A percentile compares a stretch with the other conserved stretches of the same genome.
These are phyloP conservation scores for Aspergillus calidoustus DNA, from an alignment of 2,329 filamentous ascomycete species.

Conservation along the genomic window DNA sequence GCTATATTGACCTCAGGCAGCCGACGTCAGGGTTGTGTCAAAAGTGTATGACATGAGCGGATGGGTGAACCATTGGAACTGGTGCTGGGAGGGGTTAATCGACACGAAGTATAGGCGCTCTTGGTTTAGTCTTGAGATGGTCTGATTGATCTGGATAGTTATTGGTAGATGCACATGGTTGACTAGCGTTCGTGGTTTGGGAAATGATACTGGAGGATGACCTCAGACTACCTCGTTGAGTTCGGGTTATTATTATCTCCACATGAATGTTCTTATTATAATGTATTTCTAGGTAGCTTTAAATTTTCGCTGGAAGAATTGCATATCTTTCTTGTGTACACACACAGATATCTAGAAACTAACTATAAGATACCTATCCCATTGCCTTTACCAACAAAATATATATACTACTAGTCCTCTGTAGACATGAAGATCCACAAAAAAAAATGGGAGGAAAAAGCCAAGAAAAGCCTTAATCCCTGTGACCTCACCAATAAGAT, in stretches of 20 bases:
- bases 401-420: no score
- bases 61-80: background rate
- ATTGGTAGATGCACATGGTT: background rate
- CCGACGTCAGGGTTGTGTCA: constrained; percentile 9
- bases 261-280: background rate
- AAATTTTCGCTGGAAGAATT: background rate
- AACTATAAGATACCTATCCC: no score
- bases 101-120: background rate
- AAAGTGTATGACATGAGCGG: background rate
- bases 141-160: background rate
- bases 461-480: background rate
- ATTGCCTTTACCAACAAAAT: no score
- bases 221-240: background rate
- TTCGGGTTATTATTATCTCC: background rate
- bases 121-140: background rate
- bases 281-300: background rate
- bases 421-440: background rate
- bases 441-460: background rate
- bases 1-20: constrained; percentile 8
- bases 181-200: background rate
- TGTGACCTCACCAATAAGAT: background rate
- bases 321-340: background rate
- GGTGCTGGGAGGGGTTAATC: background rate
- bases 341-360: no score
- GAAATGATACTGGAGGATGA: background rate